phyloP scores from a whole-genome alignment of 495 filamentous ascomycete species.

The Saxophila tyrrhenica region DNA sequence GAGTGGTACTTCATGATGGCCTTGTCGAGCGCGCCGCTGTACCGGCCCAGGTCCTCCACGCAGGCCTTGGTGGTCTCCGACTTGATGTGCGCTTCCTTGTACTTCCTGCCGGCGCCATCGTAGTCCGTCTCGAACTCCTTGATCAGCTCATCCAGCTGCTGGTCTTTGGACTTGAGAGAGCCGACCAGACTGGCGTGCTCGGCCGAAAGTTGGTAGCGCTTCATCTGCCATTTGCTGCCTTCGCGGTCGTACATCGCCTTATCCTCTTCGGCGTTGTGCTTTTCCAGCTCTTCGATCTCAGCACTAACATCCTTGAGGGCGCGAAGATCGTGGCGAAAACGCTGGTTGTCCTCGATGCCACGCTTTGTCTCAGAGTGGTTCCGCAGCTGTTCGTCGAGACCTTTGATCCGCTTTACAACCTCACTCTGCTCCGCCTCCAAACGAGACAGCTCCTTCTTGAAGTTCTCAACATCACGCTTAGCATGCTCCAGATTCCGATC shows the following conservation, averaged over 20 bases:
- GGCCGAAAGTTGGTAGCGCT: conserved; percentile 49
- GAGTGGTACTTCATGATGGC: conserved; percentile 95
- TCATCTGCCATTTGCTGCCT: conserved; percentile 47
- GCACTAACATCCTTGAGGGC: conserved; percentile 51
- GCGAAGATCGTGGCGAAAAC: conserved; percentile 61
- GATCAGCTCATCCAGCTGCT: conserved; percentile 55
- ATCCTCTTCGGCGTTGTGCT: conserved; percentile 72
- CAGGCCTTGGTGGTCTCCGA: conserved; percentile 89
- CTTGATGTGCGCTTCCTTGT: conserved; percentile 78
- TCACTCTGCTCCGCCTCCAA: conserved; percentile 56
- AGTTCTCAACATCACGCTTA: conserved; percentile 52
- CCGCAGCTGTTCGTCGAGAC: conserved; percentile 62
- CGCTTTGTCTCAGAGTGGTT: conserved; percentile 68
- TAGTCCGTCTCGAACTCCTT: conserved; percentile 79
- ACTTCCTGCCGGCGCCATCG: conserved; percentile 68
- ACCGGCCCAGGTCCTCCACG: conserved; percentile 77
- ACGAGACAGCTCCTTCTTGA: conserved; percentile 53
- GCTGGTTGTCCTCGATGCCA: conserved; percentile 76
- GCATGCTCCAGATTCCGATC: conserved; percentile 56
- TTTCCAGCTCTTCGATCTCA: conserved; percentile 67
- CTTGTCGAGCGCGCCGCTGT: conserved; percentile 70
- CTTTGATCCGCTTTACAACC: conserved; percentile 59
- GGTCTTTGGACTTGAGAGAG: conserved; percentile 68
- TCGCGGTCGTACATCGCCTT: conserved; percentile 61
- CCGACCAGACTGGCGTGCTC: conserved; percentile 56